Base-by-base conservation (phyloP, 2,329 filamentous ascomycete genomes). In the Aspergillus sp. region DNA sequence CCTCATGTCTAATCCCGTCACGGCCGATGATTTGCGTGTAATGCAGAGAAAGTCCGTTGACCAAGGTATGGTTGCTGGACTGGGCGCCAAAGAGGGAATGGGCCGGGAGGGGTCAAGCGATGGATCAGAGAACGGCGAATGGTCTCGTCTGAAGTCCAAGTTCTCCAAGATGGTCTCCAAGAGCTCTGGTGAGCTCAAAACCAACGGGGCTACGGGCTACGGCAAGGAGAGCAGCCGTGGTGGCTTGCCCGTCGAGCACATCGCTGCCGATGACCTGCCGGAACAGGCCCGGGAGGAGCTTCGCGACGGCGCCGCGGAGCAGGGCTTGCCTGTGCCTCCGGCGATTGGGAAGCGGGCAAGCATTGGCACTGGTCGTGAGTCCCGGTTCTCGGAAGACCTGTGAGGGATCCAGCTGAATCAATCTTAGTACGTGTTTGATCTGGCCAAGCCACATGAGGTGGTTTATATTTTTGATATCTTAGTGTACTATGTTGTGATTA, bases 311-410 rank as follows among this genome's bases (percentile, higher is more conserved):
- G 69, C 65, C 19, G 35, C 51, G 9, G 68, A 68, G 9, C 68
- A 68, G 14, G 62, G 64, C 9, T 56, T 71, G 22, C 60, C 62
- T 41, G 59, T 55, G 2, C 69, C 70, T 4, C 66, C 66, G 5
- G 49, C 50, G n/a, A 51, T 61, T 43, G 54, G 53, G n/a, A 66
- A 67, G 32, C 58, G 51, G 48, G 14, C 45, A 13, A 65, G 62
- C 38, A 51, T 60, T 41, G 64, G 61, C 49, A 57, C 64, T 13
- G 61, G 56, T 11, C 63, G 70, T 5, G 69, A 69, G 42, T 72
- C 69, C 2, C 59, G 67, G 45, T 73, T 73, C 50, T 71, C 68
- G 1, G 70, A 73, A 41, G 67, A 71, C 57, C 49, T 73, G 48
- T 72, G 52, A 45, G 26, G 26, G 22, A 22, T 38, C 43, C n/a